Base-by-base conservation (phyloP, 371 early-diverging fungal genomes). In the Blakeslea trispora region DNA sequence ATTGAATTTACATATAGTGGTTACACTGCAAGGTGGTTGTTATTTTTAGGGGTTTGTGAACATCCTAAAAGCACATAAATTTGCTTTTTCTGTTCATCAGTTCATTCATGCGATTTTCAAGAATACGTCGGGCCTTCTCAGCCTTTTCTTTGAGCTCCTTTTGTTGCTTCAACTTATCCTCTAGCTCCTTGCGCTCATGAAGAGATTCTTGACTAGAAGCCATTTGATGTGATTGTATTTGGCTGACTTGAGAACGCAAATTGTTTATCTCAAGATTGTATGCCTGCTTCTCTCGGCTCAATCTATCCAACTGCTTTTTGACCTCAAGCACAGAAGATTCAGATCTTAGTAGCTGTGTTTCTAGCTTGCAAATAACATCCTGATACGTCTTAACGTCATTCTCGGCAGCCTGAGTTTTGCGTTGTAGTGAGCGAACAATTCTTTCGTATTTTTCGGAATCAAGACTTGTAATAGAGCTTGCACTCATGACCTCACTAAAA, bases 1-100 rank as follows among this genome's bases (percentile, higher is more conserved):
- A 28, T 28, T 28, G 28, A 7, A 28, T 28, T 28, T 28, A 28
- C 28, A 28, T 28, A 28, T 3, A 28, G 28, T 7, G 7, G 7
- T 28, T 3, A 28, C 7, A 28, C 7, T 28, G 28, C 28, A 7
- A 7, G 3, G 3, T 28, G 28, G 7, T 28, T 28, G 28, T 5
- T 5, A 28, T 28, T 28, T 3, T 28, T 28, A 5, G 28, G 7
- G 3, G 28, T 28, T n/a, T n/a, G n/a, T n/a, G n/a, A n/a, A n/a
- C n/a, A n/a, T n/a, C 42, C 32, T 75, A 78, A 62, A 78, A 78
- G 64, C 79, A 79, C 72, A 79, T 76, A 52, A 79, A 79, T 53
- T 79, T 79, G 68, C 71, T 74, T 60, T 74, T 74, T 61, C 69
- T 74, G 50, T 59, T 74, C 77, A 79, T 72, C 15, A 79, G 53